phyloP scores from a whole-genome alignment of 768 basidiomycete species.

The Clitopilus passeckerianus region DNA sequence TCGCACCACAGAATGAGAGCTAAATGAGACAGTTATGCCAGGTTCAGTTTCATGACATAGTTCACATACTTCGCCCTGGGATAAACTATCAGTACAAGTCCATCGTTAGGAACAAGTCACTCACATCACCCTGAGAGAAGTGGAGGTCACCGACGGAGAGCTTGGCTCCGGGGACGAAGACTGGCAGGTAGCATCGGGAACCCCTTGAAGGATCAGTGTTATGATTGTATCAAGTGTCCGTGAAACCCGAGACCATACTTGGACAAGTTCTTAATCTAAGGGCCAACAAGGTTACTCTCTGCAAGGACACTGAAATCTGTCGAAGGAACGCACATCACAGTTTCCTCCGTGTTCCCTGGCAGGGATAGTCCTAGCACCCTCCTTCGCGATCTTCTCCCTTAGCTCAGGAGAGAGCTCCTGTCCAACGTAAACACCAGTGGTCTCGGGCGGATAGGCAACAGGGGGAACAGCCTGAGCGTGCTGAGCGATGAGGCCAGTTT shows the following conservation, averaged over 20 bases:
- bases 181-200: constrained; percentile 72
- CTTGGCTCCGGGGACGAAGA: constrained; percentile 72
- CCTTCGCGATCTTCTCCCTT: constrained; percentile 46
- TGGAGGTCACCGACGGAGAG: constrained; percentile 77
- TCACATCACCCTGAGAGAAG: constrained; percentile 73
- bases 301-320: not conserved
- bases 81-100: constrained; percentile 2
- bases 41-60: not conserved
- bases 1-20: constrained; percentile 74
- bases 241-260: constrained; percentile 24
- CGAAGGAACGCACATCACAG: constrained; percentile 47
- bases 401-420: constrained; percentile 50
- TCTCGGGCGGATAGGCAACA: constrained; percentile 61
- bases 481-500: constrained; percentile 55
- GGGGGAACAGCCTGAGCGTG: constrained; percentile 51
- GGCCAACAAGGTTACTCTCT: not conserved
- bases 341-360: constrained; percentile 80
- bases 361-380: constrained; percentile 73
- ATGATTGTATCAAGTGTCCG: not conserved
- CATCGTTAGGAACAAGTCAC: constrained; percentile 2
- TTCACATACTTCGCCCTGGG: constrained; percentile 49
- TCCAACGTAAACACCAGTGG: constrained; percentile 61
- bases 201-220: constrained; percentile 31
- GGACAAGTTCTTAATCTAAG: constrained; percentile 73
- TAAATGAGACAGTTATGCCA: constrained; percentile 13